Evolutionary conservation across 768 basidiomycete genomes (phyloP).

Genomic region (Mycena indigotica): DNA sequence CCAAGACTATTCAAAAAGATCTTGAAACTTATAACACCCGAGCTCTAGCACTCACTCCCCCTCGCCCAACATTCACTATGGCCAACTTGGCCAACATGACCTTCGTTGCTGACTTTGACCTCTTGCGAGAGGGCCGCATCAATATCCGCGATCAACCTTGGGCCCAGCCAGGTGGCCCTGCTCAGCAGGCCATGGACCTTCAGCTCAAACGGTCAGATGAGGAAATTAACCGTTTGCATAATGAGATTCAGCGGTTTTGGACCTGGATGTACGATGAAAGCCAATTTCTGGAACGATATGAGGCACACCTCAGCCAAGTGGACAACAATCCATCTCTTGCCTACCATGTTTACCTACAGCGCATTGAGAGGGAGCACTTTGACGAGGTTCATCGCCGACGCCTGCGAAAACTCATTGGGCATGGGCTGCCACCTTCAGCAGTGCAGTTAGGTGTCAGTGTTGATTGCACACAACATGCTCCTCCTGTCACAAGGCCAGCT

Average conservation of each 20-base stretch:
- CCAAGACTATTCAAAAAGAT: constrained; percentile 18
- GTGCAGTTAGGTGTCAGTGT: background rate
- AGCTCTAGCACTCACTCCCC: constrained; percentile 14
- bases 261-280: constrained; percentile 19
- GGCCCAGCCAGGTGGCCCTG: constrained; percentile 11
- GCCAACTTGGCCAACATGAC: constrained; percentile 20
- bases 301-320: background rate
- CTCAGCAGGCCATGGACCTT: constrained; percentile 6
- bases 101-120: constrained; percentile 24
- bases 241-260: constrained; percentile 18
- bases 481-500: background rate
- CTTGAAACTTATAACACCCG: constrained; percentile 17
- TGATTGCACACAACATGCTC: background rate
- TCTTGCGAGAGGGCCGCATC: too few species aligned
- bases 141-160: constrained; percentile 19
- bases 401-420: background rate
- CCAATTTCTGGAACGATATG: background rate
- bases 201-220: constrained; percentile 17
- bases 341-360: background rate
- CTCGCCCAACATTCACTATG: constrained; percentile 5
- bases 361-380: background rate
- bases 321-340: background rate
- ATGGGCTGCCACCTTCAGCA: background rate
- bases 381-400: background rate
- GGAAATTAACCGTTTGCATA: constrained; percentile 20